Evolutionary conservation across 2,329 filamentous ascomycete genomes (phyloP), one percentile per base, ranked within the genome.

Genomic region (Aureobasidium sp.): DNA sequence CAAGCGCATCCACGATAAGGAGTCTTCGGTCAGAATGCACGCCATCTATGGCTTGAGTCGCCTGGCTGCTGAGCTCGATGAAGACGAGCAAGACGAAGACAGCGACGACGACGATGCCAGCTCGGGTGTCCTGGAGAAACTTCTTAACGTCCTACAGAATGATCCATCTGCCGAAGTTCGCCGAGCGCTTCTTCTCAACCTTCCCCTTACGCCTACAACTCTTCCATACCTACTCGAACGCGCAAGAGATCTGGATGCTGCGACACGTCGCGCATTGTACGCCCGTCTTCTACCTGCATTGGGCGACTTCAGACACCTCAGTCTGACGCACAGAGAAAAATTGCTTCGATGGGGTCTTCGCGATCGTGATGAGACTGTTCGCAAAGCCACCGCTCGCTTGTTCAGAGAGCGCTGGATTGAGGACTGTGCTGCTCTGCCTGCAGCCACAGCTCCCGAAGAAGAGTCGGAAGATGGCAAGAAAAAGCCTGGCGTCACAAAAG

Each of bases 391-490:
- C 3, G 91, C 89, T 8, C 87, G 90, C 50, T 80, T 97, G 7
- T 99, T 99, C 77, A 86, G 89, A 64, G 92, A 97, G 71, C 85
- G 91, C n/a, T 99, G 94, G 94, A 93, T 99, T 64, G 93, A 97
- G 71, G 91, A 97, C 70, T 97, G 92, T 69, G 91, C 89, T 6
- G 87, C 87, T 2, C 80, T 83, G 1, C 78, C 81, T 8, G 82
- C 86, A 41, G 79, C 80, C 20, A 84, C 84, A 42, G 82, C 82
- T 53, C 79, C 82, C 8, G 68, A 69, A 17, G 76, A 76, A 17
- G 68, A 69, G 17, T 83, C 83, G 26, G 76, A 81, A n/a, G 83
- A 82, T 34, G 81, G 82, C 52, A 75, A 69, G 64, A 62, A 67
- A 26, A 68, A 82, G 8, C 78, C 80, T 51, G 75, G 68, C 51